Conservation (phyloP, 2,329 filamentous ascomycete genomes). For the Sclerotinia borealis region DNA sequence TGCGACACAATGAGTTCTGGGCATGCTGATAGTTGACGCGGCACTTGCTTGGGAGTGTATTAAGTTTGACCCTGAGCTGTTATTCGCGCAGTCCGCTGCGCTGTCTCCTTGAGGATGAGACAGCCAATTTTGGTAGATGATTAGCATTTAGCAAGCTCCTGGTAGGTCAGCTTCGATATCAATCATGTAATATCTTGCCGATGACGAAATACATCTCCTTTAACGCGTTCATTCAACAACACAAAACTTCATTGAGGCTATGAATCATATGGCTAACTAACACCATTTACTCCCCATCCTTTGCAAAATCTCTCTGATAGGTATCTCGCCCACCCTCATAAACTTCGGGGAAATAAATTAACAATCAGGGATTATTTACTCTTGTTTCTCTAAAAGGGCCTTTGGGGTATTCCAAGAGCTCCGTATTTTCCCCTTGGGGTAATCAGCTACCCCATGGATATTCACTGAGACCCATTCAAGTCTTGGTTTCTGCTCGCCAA, state of each 20-base stretch:
- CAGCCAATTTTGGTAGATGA: neutral
- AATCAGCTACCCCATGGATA: conserved; percentile 1
- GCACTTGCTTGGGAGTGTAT: neutral
- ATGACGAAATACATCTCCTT: neutral
- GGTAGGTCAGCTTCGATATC: too few species aligned
- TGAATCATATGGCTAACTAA: neutral
- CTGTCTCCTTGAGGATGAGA: neutral
- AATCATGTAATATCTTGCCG: neutral
- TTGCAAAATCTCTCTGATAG: neutral
- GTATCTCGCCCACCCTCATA: neutral
- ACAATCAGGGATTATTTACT: neutral
- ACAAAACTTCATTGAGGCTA: neutral
- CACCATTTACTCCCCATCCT: neutral
- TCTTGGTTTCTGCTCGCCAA: neutral
- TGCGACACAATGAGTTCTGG: neutral
- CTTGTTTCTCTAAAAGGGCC: neutral
- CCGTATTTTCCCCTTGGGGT: conserved; percentile 4
- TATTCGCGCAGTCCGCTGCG: neutral
- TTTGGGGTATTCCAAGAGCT: conserved; percentile 10
- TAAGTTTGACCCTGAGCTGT: neutral
- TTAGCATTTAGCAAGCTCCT: neutral
- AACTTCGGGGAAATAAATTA: conserved; percentile 4
- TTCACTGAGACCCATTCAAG: neutral
- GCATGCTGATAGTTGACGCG: neutral
- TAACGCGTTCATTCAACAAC: neutral